Base-by-base conservation (phyloP, 2,329 filamentous ascomycete genomes). In the Talaromyces sp. region DNA sequence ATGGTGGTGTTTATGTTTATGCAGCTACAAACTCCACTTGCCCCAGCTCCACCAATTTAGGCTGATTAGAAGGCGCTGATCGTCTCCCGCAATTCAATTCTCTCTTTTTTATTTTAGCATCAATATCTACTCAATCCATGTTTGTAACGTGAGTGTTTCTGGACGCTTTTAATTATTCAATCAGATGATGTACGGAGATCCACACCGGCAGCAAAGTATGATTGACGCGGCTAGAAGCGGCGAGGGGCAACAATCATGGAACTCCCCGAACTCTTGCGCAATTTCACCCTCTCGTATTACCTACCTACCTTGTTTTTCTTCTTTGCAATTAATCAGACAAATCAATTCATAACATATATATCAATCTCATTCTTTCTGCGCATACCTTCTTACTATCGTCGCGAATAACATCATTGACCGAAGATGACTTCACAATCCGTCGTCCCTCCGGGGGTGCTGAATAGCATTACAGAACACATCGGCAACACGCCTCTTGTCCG, bases 401-500 rank as follows among this genome's bases (percentile, higher is more conserved):
- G 40, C 34, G 10, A 43, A 5, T 38, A 27, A 3, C 13, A 36
- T 25, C 7, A 25, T n/a, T 27, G 15, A 22, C 22, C 10, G 7
- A 43, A 25, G n/a, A 63, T 63, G 61, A 27, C 61, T 34, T 45
- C 64, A 22, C 56, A 62, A 40, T 59, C 84, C 69, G 80, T 80
- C 67, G 76, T 83, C 67, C 84, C 85, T 53, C 85, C 86, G 2
- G 80, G 82, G 68, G 82, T 84, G 65, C 84, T 88, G 78, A 79
- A 87, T 73, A 89, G 88, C 65, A 91, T 93, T 69, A 91, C 89
- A 54, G 89, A 97, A 79, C 88, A 97, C 70, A 97, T 99, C 72
- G 94, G 93, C 74, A 94, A 96, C 79, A 97, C 94, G 47, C 95
- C 95, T n/a, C 88, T 99, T 63, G 92, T 99, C 49, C 90, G 91